Conservation (phyloP, 106 monocot species). For the Ottelia alismoides region DNA sequence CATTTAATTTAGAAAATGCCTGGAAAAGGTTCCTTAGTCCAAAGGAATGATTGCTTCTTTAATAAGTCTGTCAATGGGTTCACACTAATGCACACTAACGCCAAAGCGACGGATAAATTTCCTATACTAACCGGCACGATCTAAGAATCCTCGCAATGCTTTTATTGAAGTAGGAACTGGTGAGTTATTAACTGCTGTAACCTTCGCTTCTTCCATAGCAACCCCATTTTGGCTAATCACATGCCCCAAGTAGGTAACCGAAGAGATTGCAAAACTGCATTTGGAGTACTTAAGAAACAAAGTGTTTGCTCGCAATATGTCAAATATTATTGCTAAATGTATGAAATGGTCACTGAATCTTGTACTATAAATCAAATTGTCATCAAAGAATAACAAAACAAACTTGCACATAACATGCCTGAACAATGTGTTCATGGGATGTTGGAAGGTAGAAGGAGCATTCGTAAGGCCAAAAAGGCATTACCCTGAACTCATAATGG, state of each 20-base stretch:
- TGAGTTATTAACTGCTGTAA: not conserved
- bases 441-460: constrained; percentile 4
- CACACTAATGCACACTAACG: not conserved
- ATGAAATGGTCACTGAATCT: not conserved
- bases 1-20: constrained; percentile 1
- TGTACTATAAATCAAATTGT: constrained; percentile 3
- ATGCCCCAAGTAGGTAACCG: not conserved
- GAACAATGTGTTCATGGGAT: not conserved
- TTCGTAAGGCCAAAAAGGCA: constrained; percentile 13
- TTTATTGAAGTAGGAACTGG: not conserved
- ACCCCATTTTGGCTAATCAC: not conserved
- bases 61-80: not conserved
- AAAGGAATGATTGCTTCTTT: not conserved
- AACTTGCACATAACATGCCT: not conserved
- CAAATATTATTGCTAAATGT: not conserved
- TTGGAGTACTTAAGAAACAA: not conserved
- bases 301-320: not conserved
- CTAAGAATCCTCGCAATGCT: constrained; percentile 3
- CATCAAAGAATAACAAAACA: not conserved
- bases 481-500: constrained; percentile 1
- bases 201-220: not conserved
- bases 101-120: not conserved
- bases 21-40: not conserved
- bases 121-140: not conserved
- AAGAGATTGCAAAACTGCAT: not conserved